Percentiles rank a stretch among this genome's conserved stretches.
Evolutionary conservation across 83 land plant genomes (phyloP).

Genomic region (Picea abies): DNA sequence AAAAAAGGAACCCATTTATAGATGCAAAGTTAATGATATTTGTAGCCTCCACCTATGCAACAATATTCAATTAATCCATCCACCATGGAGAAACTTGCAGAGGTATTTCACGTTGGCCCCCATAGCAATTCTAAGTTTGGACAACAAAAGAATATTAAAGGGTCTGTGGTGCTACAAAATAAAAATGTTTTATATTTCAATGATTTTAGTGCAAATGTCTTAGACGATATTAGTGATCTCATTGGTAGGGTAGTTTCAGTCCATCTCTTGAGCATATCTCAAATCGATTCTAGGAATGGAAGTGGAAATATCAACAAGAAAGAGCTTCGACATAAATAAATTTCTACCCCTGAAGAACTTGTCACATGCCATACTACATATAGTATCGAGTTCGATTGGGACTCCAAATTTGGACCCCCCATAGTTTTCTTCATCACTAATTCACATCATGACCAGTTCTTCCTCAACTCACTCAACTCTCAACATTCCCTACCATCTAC

Average conservation of each 20-base stretch:
- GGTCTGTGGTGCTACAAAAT: conserved; percentile 50
- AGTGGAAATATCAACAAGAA: conserved; percentile 8
- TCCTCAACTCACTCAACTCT: conserved; percentile 28
- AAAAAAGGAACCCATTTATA: too few species aligned
- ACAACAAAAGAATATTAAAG: conserved; percentile 25
- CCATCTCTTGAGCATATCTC: conserved; percentile 58
- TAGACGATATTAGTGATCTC: conserved; percentile 51
- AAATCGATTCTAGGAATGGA: conserved; percentile 44
- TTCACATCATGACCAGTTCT: conserved; percentile 23
- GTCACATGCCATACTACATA: conserved; percentile 5
- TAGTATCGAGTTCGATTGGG: conserved; percentile 14
- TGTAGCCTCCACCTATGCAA: too few species aligned
- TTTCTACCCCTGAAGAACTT: background rate
- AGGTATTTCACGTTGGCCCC: too few species aligned
- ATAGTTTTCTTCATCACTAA: conserved; percentile 29
- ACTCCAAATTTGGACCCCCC: conserved; percentile 20
- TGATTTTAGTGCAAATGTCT: conserved; percentile 41
- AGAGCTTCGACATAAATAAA: conserved; percentile 5
- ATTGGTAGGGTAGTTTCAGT: conserved; percentile 52
- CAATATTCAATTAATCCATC: too few species aligned
- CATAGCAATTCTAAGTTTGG: too few species aligned
- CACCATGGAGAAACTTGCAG: too few species aligned
- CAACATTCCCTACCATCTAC: conserved; percentile 22
- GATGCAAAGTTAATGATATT: too few species aligned
- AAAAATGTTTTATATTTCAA: conserved; percentile 51